These are phyloP conservation scores for Pythium sukuiense DNA, from an alignment of 352 stramenopile genomes.

Conservation along the genomic window DNA sequence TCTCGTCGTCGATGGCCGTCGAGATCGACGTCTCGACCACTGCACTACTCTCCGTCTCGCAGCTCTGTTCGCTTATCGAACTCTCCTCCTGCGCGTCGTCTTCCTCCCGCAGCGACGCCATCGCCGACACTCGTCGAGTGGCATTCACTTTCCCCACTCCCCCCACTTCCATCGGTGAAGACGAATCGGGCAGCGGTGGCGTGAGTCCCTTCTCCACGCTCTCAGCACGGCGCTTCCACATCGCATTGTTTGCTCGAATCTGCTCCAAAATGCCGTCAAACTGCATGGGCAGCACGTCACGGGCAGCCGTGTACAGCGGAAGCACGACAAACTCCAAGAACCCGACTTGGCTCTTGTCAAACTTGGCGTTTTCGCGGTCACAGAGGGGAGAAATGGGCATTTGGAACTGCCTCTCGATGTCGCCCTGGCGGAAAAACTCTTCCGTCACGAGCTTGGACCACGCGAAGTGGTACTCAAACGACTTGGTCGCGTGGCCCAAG, in stretches of 20 bases:
- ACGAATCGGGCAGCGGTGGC: constrained; percentile 1
- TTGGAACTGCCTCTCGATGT: constrained; percentile 55
- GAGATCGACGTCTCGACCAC: constrained; percentile 13
- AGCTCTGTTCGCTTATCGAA: background rate
- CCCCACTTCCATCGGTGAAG: constrained; percentile 8
- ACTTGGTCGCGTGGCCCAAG: constrained; percentile 64
- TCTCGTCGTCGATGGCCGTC: constrained; percentile 6
- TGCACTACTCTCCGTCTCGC: background rate
- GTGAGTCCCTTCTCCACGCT: constrained; percentile 21
- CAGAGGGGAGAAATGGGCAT: constrained; percentile 66
- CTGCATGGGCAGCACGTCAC: constrained; percentile 46
- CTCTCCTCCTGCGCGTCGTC: constrained; percentile 1
- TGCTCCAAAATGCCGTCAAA: constrained; percentile 52
- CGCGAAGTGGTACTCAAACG: constrained; percentile 51
- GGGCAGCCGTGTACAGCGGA: constrained; percentile 53
- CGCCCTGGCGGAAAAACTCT: constrained; percentile 71
- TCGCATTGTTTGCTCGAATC: constrained; percentile 47
- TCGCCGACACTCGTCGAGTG: constrained; percentile 1
- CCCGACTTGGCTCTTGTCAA: constrained; percentile 70
- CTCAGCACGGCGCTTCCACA: constrained; percentile 42
- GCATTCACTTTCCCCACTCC: background rate
- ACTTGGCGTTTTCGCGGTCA: constrained; percentile 47
- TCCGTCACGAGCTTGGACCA: constrained; percentile 67
- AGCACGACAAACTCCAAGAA: constrained; percentile 78
- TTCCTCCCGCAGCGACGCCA: constrained; percentile 10